Base-by-base conservation (phyloP, 2,329 filamentous ascomycete species). In the Simplicillium sp. region DNA sequence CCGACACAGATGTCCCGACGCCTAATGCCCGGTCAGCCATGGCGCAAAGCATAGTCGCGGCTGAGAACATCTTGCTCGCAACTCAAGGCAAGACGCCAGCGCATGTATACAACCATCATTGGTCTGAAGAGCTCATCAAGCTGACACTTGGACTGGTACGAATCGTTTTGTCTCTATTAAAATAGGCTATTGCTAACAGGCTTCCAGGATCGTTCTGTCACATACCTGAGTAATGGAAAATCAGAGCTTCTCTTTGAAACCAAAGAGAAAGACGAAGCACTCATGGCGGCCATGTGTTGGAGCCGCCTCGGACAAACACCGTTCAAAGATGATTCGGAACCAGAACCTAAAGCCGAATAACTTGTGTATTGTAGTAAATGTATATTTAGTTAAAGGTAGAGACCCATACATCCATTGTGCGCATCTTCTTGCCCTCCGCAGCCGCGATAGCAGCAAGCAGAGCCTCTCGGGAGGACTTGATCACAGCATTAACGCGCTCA, bases 1-100 rank as follows among this genome's bases (percentile, higher is more conserved):
- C 76, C 4, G 71, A 74, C 18, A 68, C 67, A 1, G 45, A 55
- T 11, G 64, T 66, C 1, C 61, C 62, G 0, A 56, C 61, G 29
- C 70, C 70, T 6, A 80, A 79, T 51, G 74, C 70, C 0, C 65
- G 77, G 9, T 68, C 75, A 0, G 75, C 73, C 0, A 62, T 64
- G 35, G 60, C 64, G 11, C 79, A 83, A 50, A 73, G 70, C 3
- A 59, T 62, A 25, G 50, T 74, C 4, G 75, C 69, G 0, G 67
- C 67, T 2, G 64, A 69, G 32, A 83, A 82, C 46, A 64, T 82
- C 14, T 50, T 77, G 3, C 57, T 64, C 1, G 56, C 62, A 0
- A 65, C 71, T 1, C 55, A 65, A 3, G 66, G 65, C 3, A 59
- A 64, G 44, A 41, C 49, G 20, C 64, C 65, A 3, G 56, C 46